Evolutionary conservation across 2,329 filamentous ascomycete genomes (phyloP).

Genomic region (Blastomyces emzantsi): DNA sequence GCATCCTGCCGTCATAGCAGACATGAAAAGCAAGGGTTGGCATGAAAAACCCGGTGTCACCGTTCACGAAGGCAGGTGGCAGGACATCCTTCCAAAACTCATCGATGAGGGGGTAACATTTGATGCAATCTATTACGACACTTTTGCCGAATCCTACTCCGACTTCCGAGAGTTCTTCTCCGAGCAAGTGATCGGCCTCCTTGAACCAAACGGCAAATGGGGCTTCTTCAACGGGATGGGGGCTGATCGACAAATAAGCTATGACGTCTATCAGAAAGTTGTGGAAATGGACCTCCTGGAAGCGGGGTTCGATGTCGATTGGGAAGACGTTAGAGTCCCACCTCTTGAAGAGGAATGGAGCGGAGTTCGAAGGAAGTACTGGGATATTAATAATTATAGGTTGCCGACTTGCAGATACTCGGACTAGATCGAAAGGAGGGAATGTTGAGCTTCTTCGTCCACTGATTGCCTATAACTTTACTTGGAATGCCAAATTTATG

Average conservation of each 20-base stretch:
- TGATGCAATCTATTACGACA: slow-evolving; percentile 94
- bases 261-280: slow-evolving; percentile 91
- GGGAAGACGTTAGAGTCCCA: slow-evolving; percentile 68
- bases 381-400: slow-evolving; percentile 60
- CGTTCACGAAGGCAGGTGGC: slow-evolving; percentile 68
- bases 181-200: slow-evolving; percentile 71
- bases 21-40: slow-evolving; percentile 59
- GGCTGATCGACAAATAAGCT: slow-evolving; percentile 84
- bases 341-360: slow-evolving; percentile 73
- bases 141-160: slow-evolving; percentile 87
- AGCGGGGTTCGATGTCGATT: slow-evolving; percentile 81
- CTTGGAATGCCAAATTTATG: not conserved
- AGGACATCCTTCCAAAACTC: slow-evolving; percentile 63
- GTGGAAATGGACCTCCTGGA: slow-evolving; percentile 86
- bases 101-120: slow-evolving; percentile 61
- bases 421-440: slow-evolving; percentile 14
- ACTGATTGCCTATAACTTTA: not conserved
- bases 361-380: slow-evolving; percentile 80
- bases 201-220: slow-evolving; percentile 49
- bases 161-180: slow-evolving; percentile 81
- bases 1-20: slow-evolving; percentile 64
- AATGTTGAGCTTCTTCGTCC: not conserved
- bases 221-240: slow-evolving; percentile 69
- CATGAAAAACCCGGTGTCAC: slow-evolving; percentile 51
- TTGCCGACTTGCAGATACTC: slow-evolving; percentile 36